These are phyloP conservation scores for Selenicereus undatus DNA, from an alignment of 148 eudicot genomes.

Conservation along the genomic window DNA sequence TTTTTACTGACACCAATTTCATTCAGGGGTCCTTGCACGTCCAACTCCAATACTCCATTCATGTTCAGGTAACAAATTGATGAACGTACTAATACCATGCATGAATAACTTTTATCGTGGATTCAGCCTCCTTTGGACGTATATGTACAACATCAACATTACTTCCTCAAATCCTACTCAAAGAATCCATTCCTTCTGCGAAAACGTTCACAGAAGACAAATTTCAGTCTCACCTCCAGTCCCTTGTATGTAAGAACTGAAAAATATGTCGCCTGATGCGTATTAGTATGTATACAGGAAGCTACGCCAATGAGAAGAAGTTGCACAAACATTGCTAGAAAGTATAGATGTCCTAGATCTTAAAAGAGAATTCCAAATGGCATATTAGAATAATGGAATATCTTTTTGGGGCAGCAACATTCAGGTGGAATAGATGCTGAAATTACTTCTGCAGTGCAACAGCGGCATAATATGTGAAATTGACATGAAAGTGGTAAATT, in stretches of 20 bases:
- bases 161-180: neutral
- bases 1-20: neutral
- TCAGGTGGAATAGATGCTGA: neutral
- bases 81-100: neutral
- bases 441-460: neutral
- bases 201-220: neutral
- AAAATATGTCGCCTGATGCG: neutral
- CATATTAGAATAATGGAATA: neutral
- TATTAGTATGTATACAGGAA: neutral
- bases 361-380: neutral
- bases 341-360: too few relatives aligned
- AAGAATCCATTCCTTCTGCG: neutral
- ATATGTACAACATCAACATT: neutral
- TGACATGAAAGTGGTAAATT: neutral
- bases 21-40: slow-evolving; percentile 13
- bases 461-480: neutral
- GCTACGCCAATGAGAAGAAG: neutral
- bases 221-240: slow-evolving; percentile 1
- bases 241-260: slow-evolving; percentile 2
- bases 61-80: slow-evolving; percentile 8
- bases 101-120: too few relatives aligned
- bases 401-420: neutral
- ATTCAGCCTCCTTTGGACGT: too few relatives aligned
- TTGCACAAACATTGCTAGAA: neutral
- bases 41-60: slow-evolving; percentile 11